phyloP scores from a whole-genome alignment of 2,329 filamentous ascomycete species.

The Venturia carpophila region DNA sequence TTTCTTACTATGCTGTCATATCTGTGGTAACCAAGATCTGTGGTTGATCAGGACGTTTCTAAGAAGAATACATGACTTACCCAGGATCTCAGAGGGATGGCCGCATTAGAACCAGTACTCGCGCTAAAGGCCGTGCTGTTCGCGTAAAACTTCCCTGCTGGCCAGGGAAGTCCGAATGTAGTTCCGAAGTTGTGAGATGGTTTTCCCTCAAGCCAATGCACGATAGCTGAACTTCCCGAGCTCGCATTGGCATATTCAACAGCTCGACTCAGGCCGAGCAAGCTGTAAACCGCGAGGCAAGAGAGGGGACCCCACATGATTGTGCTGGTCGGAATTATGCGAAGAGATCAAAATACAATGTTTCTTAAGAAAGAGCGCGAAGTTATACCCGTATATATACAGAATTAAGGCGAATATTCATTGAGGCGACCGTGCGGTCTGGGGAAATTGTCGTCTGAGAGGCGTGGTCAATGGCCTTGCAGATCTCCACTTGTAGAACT shows the following conservation, averaged over 20 bases:
- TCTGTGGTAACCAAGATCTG: not conserved
- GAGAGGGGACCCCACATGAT: not conserved
- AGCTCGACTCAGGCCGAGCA: not conserved
- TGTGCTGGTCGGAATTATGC: not conserved
- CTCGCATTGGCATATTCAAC: not conserved
- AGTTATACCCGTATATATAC: too few relatives aligned
- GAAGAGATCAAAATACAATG: not conserved
- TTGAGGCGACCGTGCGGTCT: not conserved
- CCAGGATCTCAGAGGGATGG: not conserved
- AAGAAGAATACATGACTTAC: not conserved
- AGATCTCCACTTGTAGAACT: not conserved
- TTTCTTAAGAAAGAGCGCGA: too few relatives aligned
- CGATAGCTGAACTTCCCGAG: not conserved
- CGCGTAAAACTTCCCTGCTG: slow-evolving; percentile 31
- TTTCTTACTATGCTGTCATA: slow-evolving; percentile 21
- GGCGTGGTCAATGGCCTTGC: not conserved
- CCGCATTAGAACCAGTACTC: slow-evolving; percentile 17
- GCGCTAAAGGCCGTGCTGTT: slow-evolving; percentile 30
- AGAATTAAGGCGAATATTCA: not conserved
- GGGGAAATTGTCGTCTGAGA: not conserved
- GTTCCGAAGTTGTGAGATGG: slow-evolving; percentile 25
- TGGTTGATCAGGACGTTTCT: not conserved
- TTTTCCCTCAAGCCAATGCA: slow-evolving; percentile 2
- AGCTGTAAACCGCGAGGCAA: not conserved
- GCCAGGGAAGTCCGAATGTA: slow-evolving; percentile 36